Percentiles rank a stretch among this genome's conserved stretches.
Conservation (phyloP, 1,139 yeast species). For the Scheffersomyces segobiensis region DNA sequence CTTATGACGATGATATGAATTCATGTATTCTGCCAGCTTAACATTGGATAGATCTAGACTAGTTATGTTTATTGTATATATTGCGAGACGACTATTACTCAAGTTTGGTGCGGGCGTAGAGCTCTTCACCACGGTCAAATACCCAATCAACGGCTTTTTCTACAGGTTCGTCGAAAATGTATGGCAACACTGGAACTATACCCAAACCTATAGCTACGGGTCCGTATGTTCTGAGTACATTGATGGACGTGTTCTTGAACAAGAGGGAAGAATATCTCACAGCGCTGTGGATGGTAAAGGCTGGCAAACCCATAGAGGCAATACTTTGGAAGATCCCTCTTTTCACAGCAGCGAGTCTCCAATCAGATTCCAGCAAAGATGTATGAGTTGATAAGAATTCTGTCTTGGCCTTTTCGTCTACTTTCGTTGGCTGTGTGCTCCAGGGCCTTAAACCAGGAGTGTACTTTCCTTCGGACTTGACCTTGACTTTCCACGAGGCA, state of each 20-base stretch:
- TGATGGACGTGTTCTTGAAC: slow-evolving; percentile 46
- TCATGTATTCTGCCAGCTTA: too few species aligned
- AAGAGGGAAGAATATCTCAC: slow-evolving; percentile 68
- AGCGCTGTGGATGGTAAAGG: slow-evolving; percentile 78
- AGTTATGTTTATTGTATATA: too few species aligned
- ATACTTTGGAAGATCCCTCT: slow-evolving; percentile 77
- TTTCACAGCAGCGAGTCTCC: slow-evolving; percentile 65
- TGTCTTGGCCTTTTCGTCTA: slow-evolving; percentile 41
- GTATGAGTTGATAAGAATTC: slow-evolving; percentile 26
- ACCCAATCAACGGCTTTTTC: slow-evolving; percentile 66
- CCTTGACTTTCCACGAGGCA: slow-evolving; percentile 73
- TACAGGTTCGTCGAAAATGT: slow-evolving; percentile 79
- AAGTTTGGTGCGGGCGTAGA: slow-evolving; percentile 16
- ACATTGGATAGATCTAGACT: too few species aligned
- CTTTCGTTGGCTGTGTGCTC: slow-evolving; percentile 51
- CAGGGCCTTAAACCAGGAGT: slow-evolving; percentile 68
- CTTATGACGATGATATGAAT: too few species aligned
- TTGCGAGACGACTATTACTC: neutral
- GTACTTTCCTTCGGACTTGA: slow-evolving; percentile 68
- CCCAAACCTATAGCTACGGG: slow-evolving; percentile 79
- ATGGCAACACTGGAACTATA: slow-evolving; percentile 77
- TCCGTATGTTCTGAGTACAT: slow-evolving; percentile 57
- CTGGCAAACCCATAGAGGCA: slow-evolving; percentile 87
- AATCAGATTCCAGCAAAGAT: slow-evolving; percentile 50
- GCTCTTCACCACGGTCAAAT: slow-evolving; percentile 58